A percentile compares a stretch with the other conserved stretches of the same genome.
phyloP scores from a whole-genome alignment of 2,329 filamentous ascomycete genomes.

The Aspergillus puulaauensis region DNA sequence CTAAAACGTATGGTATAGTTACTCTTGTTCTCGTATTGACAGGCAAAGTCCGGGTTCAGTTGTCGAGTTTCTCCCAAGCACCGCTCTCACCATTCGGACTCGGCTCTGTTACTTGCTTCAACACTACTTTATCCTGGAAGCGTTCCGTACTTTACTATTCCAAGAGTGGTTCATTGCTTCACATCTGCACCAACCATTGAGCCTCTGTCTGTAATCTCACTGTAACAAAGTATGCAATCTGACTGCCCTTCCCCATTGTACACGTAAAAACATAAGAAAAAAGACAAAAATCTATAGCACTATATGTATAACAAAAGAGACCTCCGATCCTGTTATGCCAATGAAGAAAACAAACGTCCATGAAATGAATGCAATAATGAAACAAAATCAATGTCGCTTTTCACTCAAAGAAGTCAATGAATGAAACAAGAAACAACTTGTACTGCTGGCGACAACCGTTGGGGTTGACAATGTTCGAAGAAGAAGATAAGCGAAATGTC shows the following conservation, averaged over 20 bases:
- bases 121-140: not conserved
- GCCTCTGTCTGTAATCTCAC: not conserved
- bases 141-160: not conserved
- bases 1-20: not conserved
- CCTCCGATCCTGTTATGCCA: conserved; percentile 17
- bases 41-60: too few species aligned
- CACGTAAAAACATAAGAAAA: conserved; percentile 6
- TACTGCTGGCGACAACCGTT: not conserved
- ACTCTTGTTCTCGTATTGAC: too few species aligned
- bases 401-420: conserved; percentile 12
- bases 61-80: not conserved
- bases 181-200: not conserved
- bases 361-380: conserved; percentile 7
- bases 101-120: not conserved
- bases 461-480: not conserved
- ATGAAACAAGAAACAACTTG: conserved; percentile 3
- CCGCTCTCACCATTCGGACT: not conserved
- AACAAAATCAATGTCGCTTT: conserved; percentile 15
- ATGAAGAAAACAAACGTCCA: conserved; percentile 4
- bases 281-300: conserved; percentile 18
- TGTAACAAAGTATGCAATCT: conserved; percentile 8
- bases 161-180: not conserved
- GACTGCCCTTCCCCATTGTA: conserved; percentile 2
- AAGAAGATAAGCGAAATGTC: conserved; percentile 5
- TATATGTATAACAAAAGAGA: conserved; percentile 22